phyloP scores from a whole-genome alignment of 768 basidiomycete genomes.

The Mycena vulgaris region DNA sequence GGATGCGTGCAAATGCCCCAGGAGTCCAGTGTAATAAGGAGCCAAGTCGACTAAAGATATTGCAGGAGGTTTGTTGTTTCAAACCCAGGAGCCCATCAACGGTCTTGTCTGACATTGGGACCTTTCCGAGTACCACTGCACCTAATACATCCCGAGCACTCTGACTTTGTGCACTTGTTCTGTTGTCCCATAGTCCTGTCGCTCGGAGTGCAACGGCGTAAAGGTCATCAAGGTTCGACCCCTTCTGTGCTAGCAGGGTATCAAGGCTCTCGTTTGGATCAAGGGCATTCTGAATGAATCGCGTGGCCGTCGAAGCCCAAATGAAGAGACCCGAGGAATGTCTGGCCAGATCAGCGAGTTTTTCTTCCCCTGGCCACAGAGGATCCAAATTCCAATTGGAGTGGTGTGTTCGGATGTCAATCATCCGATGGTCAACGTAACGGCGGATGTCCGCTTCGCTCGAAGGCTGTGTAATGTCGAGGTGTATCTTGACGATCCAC shows the following conservation, averaged over 20 bases:
- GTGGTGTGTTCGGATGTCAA: neutral
- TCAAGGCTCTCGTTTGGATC: no score
- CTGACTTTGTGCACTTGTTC: neutral
- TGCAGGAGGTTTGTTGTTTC: neutral
- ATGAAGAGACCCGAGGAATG: no score
- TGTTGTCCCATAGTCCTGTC: no score
- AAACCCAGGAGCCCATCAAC: neutral
- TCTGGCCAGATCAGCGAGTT: no score
- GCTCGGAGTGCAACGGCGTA: no score
- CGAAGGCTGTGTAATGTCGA: neutral
- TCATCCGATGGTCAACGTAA: conserved; percentile 14
- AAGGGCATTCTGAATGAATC: no score
- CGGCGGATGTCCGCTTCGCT: neutral
- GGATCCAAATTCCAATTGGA: neutral
- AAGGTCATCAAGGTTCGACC: no score
- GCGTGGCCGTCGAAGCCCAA: no score
- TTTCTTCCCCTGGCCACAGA: neutral
- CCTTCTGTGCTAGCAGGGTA: no score
- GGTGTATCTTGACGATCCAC: neutral
- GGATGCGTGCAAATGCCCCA: neutral
- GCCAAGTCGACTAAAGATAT: neutral
- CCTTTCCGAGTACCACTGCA: neutral
- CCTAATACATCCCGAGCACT: no score
- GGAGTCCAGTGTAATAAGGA: neutral
- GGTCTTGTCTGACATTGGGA: neutral